Conservation (phyloP, 2,329 filamentous ascomycete genomes). For the Escovopsis weberi region DNA sequence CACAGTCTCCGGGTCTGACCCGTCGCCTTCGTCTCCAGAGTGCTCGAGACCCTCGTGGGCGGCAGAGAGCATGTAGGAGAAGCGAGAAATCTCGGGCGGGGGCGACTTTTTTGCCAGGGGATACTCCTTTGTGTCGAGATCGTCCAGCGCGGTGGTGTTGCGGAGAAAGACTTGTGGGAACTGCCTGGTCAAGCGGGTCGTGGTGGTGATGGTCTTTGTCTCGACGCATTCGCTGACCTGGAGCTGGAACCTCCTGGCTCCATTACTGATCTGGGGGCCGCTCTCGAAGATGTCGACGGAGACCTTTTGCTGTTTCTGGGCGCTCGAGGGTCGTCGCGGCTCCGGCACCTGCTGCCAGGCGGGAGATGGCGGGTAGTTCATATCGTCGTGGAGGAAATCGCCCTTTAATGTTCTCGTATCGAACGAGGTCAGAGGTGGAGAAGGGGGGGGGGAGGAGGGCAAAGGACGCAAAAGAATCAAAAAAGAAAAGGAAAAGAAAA, state of each 20-base stretch:
- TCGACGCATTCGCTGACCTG: conserved; percentile 51
- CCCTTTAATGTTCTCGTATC: too few relatives aligned
- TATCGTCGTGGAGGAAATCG: conserved; percentile 7
- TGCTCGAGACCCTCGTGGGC: conserved; percentile 14
- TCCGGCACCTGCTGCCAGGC: conserved; percentile 25
- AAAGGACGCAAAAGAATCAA: not conserved
- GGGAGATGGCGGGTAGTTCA: conserved; percentile 23
- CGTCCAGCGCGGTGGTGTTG: conserved; percentile 52
- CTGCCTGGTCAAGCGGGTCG: conserved; percentile 71
- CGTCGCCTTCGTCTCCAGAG: conserved; percentile 8
- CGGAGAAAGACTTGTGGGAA: conserved; percentile 76
- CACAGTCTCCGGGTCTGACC: conserved; percentile 9
- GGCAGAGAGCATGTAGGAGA: conserved; percentile 48
- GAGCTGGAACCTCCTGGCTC: conserved; percentile 32
- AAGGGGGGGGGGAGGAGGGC: not conserved
- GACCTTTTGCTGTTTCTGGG: conserved; percentile 25
- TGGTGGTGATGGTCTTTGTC: conserved; percentile 70
- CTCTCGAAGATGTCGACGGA: conserved; percentile 33
- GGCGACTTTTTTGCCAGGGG: conserved; percentile 74
- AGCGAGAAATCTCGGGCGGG: conserved; percentile 60
- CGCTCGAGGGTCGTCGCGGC: conserved; percentile 18
- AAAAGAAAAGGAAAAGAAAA: not conserved
- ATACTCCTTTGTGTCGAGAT: conserved; percentile 78
- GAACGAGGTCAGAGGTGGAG: not conserved
- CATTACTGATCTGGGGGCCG: conserved; percentile 14